These are phyloP conservation scores for Agrostemma githago DNA, from an alignment of 148 eudicot species.

Conservation along the genomic window DNA sequence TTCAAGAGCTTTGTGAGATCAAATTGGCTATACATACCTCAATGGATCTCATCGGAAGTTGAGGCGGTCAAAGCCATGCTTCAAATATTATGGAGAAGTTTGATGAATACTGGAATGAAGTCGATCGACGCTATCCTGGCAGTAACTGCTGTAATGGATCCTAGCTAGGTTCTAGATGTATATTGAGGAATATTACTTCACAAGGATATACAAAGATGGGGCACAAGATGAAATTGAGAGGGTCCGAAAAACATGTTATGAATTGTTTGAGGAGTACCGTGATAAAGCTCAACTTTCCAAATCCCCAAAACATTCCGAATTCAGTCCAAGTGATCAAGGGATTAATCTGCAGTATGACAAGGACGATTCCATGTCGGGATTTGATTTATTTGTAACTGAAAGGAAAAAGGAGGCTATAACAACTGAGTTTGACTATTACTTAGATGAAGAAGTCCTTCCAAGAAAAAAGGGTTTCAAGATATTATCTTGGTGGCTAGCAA, in stretches of 20 bases:
- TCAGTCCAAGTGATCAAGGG: background rate
- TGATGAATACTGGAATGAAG: slow-evolving; percentile 13
- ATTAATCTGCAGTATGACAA: background rate
- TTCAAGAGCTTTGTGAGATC: slow-evolving; percentile 12
- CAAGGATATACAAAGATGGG: slow-evolving; percentile 9
- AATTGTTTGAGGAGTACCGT: background rate
- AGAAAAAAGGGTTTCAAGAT: background rate
- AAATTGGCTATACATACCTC: slow-evolving; percentile 7
- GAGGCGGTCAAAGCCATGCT: slow-evolving; percentile 9
- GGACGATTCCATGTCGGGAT: background rate
- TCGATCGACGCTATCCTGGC: slow-evolving; percentile 6
- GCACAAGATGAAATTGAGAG: slow-evolving; percentile 5
- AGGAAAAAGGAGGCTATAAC: slow-evolving; percentile 14
- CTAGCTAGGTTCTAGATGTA: slow-evolving; percentile 10
- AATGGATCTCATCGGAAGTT: slow-evolving; percentile 4
- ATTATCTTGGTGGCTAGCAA: background rate
- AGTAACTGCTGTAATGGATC: slow-evolving; percentile 5
- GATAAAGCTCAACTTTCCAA: background rate
- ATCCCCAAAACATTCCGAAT: background rate
- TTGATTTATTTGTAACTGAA: slow-evolving; percentile 10
- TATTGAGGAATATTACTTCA: slow-evolving; percentile 6
- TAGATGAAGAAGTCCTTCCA: slow-evolving; percentile 10
- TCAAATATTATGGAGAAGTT: background rate
- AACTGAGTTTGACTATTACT: slow-evolving; percentile 17
- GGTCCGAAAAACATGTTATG: background rate